These are phyloP conservation scores for Termitomyces sp. DNA, from an alignment of 768 basidiomycete species.

Conservation along the genomic window DNA sequence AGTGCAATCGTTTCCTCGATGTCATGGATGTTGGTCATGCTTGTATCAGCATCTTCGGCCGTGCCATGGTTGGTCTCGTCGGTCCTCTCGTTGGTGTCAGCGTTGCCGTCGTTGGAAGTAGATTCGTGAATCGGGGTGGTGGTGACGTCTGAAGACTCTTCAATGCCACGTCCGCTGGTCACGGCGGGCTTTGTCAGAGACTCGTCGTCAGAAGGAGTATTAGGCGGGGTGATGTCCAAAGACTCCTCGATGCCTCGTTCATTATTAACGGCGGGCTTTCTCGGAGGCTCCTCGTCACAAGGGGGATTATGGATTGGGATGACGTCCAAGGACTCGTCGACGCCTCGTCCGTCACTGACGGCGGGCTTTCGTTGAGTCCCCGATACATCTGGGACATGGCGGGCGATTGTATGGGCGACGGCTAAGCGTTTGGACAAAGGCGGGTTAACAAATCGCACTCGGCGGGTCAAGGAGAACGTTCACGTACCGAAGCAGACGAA, in stretches of 20 bases:
- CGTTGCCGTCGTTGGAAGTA: neutral
- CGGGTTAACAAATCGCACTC: neutral
- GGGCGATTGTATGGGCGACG: neutral
- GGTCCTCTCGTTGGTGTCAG: neutral
- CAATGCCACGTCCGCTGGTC: too few species aligned
- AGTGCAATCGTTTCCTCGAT: neutral
- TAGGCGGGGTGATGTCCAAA: too few species aligned
- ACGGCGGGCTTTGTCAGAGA: neutral
- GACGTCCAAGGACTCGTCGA: neutral
- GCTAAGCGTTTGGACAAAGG: neutral
- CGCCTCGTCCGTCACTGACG: neutral
- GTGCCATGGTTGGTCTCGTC: neutral
- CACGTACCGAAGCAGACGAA: neutral
- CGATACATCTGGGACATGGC: neutral
- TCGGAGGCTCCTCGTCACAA: too few species aligned
- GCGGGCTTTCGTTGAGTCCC: neutral
- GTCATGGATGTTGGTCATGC: too few species aligned
- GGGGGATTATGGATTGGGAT: too few species aligned
- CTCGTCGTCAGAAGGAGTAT: neutral
- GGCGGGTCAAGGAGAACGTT: neutral
- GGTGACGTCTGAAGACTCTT: neutral
- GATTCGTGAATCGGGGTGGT: neutral
- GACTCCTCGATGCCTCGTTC: neutral
- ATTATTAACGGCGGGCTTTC: neutral
- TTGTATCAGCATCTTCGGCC: too few species aligned